A percentile compares a stretch with the other conserved stretches of the same genome.
Evolutionary conservation across 169 alveolate genomes (phyloP).

Genomic region (Eimeria tenella): DNA sequence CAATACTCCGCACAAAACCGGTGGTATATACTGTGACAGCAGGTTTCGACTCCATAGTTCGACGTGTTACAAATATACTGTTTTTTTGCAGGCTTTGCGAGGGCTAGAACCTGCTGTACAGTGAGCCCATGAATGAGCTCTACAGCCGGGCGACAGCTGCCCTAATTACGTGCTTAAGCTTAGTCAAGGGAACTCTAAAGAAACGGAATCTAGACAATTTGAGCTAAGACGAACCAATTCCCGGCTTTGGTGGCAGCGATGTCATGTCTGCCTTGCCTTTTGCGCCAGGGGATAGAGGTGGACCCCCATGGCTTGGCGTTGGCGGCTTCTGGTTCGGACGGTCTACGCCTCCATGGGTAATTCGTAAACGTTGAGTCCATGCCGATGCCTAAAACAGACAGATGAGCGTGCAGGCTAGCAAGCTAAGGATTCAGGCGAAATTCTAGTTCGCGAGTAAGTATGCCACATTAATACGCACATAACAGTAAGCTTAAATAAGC

Average conservation of each 20-base stretch:
- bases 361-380: conserved; percentile 73
- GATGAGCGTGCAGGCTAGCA: neutral
- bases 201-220: too few species aligned
- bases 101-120: too few species aligned
- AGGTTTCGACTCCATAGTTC: too few species aligned
- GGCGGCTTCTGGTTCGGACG: conserved; percentile 53
- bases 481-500: too few species aligned
- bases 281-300: conserved; percentile 51
- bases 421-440: neutral
- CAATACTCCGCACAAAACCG: too few species aligned
- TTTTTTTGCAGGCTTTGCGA: too few species aligned
- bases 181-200: too few species aligned
- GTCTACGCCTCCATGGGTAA: conserved; percentile 49
- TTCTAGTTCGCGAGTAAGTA: neutral
- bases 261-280: conserved; percentile 45
- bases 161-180: too few species aligned
- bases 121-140: too few species aligned
- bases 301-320: conserved; percentile 49
- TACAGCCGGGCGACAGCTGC: too few species aligned
- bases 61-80: too few species aligned
- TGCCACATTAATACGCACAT: neutral
- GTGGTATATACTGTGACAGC: too few species aligned
- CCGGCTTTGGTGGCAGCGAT: neutral
- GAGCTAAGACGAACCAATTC: neutral
- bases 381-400: conserved; percentile 42